A percentile compares a stretch with the other conserved stretches of the same genome.
Conservation (phyloP, 148 eudicot species). For the Silene uniflora region DNA sequence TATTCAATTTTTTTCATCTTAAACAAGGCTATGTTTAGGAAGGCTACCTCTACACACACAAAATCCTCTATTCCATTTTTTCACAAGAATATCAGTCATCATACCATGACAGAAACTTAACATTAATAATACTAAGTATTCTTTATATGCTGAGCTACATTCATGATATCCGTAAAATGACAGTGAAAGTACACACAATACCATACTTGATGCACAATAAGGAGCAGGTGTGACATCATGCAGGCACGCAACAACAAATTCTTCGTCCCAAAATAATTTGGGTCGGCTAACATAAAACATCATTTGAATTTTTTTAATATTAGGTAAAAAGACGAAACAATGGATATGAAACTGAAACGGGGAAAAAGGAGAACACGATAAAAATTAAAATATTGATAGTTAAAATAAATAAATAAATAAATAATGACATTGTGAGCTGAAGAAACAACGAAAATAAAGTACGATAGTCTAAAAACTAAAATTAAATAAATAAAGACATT, state of each 20-base stretch:
- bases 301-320: too few relatives aligned
- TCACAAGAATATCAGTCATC: not conserved
- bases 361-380: not conserved
- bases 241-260: not conserved
- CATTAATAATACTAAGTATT: not conserved
- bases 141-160: not conserved
- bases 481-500: too few relatives aligned
- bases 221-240: constrained; percentile 22
- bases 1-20: not conserved
- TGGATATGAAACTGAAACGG: not conserved
- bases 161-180: not conserved
- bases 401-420: too few relatives aligned
- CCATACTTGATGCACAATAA: constrained; percentile 26
- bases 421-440: not conserved
- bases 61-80: not conserved
- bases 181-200: constrained; percentile 6
- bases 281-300: not conserved
- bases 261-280: not conserved
- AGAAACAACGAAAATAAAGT: not conserved
- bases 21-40: too few relatives aligned
- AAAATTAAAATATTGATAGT: not conserved
- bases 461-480: not conserved
- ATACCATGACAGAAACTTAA: not conserved
- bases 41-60: not conserved
- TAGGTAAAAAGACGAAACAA: not conserved